Percentiles rank a stretch among this genome's conserved stretches.
phyloP scores from a whole-genome alignment of 1,139 yeast genomes.

The Zygosaccharomyces pseudobailii region DNA sequence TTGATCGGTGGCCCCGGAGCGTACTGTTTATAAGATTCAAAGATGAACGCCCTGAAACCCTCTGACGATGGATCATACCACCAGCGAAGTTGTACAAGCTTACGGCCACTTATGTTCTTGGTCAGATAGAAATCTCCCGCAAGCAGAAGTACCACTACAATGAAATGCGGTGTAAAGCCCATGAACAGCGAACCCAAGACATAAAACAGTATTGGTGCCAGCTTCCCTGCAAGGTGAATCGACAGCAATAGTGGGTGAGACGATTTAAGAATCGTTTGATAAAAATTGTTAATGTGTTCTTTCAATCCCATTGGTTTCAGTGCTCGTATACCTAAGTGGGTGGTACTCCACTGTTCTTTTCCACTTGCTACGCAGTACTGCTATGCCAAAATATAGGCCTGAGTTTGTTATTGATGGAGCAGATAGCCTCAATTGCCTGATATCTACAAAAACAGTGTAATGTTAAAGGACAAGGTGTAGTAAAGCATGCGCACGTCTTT shows the following conservation, averaged over 20 bases:
- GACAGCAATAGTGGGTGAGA: conserved; percentile 32
- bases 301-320: conserved; percentile 9
- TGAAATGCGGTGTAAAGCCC: conserved; percentile 50
- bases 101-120: conserved; percentile 84
- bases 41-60: conserved; percentile 35
- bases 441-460: no score
- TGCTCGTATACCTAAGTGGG: no score
- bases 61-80: conserved; percentile 60
- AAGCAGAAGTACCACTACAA: conserved; percentile 63
- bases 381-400: background rate
- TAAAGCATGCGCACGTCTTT: background rate
- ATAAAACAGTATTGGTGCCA: conserved; percentile 32
- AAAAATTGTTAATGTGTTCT: conserved; percentile 32
- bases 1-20: conserved; percentile 51
- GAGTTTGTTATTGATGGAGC: no score
- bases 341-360: background rate
- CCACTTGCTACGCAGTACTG: background rate
- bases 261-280: conserved; percentile 33
- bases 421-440: no score
- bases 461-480: background rate
- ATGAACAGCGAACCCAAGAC: conserved; percentile 31
- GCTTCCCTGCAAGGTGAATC: conserved; percentile 31
- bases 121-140: conserved; percentile 94
- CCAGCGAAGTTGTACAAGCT: conserved; percentile 90
- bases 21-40: conserved; percentile 34